Conservation (phyloP, 2,329 filamentous ascomycete genomes). For the Plenodomus biglobosus region DNA sequence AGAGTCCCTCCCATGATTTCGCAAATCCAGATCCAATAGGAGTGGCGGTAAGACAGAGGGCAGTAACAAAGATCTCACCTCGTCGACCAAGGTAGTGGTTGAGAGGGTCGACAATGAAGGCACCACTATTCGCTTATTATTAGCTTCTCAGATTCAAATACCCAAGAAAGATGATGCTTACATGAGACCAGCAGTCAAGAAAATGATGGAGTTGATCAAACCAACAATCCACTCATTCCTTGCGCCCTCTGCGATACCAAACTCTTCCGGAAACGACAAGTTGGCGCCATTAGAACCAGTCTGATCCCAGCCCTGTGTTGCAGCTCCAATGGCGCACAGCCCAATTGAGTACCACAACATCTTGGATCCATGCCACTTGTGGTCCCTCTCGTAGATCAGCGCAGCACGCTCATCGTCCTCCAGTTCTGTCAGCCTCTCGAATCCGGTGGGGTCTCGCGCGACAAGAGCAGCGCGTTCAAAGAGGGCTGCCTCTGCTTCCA, state of each 20-base stretch:
- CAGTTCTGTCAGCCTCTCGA: conserved; percentile 64
- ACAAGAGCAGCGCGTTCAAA: conserved; percentile 72
- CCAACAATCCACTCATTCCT: conserved; percentile 37
- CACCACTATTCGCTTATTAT: background rate
- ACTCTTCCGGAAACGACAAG: conserved; percentile 60
- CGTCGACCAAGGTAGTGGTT: conserved; percentile 43
- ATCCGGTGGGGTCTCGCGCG: conserved; percentile 67
- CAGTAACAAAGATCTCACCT: conserved; percentile 44
- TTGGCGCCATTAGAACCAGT: conserved; percentile 60
- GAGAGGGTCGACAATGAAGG: conserved; percentile 41
- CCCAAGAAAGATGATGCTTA: conserved; percentile 15
- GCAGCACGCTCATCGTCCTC: conserved; percentile 60
- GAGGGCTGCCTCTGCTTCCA: conserved; percentile 60
- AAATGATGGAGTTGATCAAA: conserved; percentile 43
- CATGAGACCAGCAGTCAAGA: conserved; percentile 45
- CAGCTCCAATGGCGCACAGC: conserved; percentile 68
- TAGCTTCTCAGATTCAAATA: background rate
- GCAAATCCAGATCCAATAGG: conserved; percentile 44
- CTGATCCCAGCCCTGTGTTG: conserved; percentile 69
- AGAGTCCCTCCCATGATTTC: conserved; percentile 42
- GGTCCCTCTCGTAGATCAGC: conserved; percentile 63
- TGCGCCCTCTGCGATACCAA: conserved; percentile 48
- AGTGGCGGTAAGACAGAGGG: conserved; percentile 39
- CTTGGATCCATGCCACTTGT: conserved; percentile 63
- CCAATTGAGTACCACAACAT: conserved; percentile 67